phyloP scores from a whole-genome alignment of 352 stramenopile species.

The Nothophytophthora sp. region DNA sequence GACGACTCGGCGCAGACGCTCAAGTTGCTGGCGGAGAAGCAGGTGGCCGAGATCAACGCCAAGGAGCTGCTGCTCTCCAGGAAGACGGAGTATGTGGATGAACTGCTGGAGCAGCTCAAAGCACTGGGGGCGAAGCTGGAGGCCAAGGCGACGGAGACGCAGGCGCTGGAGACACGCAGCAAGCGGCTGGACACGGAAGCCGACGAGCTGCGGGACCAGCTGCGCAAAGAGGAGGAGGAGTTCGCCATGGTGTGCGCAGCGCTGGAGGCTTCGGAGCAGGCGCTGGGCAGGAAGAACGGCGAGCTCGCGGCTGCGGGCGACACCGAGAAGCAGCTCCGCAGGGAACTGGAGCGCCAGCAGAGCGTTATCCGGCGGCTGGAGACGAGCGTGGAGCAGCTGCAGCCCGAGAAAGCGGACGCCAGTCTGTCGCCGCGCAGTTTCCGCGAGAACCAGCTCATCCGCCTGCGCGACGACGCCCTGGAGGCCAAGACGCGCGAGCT shows the following conservation, averaged over 20 bases:
- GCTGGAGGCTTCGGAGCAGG: conserved; percentile 51
- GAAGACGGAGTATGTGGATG: conserved; percentile 65
- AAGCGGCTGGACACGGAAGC: conserved; percentile 27
- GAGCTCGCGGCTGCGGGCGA: conserved; percentile 31
- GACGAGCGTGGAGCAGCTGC: conserved; percentile 42
- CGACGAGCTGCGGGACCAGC: conserved; percentile 42
- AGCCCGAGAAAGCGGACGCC: conserved; percentile 48
- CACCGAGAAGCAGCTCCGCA: conserved; percentile 36
- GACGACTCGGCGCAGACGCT: conserved; percentile 29
- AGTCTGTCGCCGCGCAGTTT: conserved; percentile 77
- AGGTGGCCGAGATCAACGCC: conserved; percentile 62
- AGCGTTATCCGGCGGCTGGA: conserved; percentile 42
- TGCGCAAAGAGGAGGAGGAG: conserved; percentile 68
- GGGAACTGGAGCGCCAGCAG: conserved; percentile 46
- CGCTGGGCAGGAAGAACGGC: conserved; percentile 32
- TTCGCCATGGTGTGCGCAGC: conserved; percentile 62
- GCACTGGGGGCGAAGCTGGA: conserved; percentile 8
- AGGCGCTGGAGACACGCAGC: conserved; percentile 15
- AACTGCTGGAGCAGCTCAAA: conserved; percentile 53
- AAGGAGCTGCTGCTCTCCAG: conserved; percentile 63
- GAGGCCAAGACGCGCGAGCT: conserved; percentile 70
- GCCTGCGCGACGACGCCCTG: conserved; percentile 73
- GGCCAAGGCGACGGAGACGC: conserved; percentile 13
- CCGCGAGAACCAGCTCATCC: conserved; percentile 71
- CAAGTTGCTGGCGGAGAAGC: conserved; percentile 63